Conservation (phyloP, 2,329 filamentous ascomycete species). For the Cyanodermella asteris region DNA sequence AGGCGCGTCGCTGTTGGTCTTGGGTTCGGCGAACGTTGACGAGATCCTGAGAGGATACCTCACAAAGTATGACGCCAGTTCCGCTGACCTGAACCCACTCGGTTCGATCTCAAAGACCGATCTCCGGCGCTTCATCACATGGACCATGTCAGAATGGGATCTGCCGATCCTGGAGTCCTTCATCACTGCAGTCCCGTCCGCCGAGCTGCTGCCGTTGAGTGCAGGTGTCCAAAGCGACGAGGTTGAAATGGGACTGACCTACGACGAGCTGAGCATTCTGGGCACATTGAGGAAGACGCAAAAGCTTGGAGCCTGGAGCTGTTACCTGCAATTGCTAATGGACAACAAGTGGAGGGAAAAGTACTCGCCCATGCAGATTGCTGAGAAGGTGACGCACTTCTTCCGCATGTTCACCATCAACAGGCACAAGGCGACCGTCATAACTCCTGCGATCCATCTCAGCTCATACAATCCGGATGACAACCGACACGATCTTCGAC, state of each 20-base stretch:
- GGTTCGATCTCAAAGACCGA: slow-evolving; percentile 44
- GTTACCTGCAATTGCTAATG: slow-evolving; percentile 28
- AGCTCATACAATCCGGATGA: slow-evolving; percentile 31
- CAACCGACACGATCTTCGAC: slow-evolving; percentile 35
- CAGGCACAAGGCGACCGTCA: slow-evolving; percentile 40
- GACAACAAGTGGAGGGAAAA: slow-evolving; percentile 8
- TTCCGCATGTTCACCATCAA: slow-evolving; percentile 39
- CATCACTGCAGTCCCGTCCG: slow-evolving; percentile 38
- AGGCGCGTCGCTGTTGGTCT: slow-evolving; percentile 38
- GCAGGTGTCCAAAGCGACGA: slow-evolving; percentile 32
- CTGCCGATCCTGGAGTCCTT: slow-evolving; percentile 46
- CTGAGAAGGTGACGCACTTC: slow-evolving; percentile 26
- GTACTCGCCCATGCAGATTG: slow-evolving; percentile 21
- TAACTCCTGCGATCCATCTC: slow-evolving; percentile 35
- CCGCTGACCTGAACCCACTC: slow-evolving; percentile 40
- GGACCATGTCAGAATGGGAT: slow-evolving; percentile 34
- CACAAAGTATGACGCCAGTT: slow-evolving; percentile 47
- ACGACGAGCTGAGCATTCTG: slow-evolving; percentile 31
- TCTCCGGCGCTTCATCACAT: slow-evolving; percentile 49
- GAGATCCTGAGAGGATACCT: slow-evolving; percentile 33
- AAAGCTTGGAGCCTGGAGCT: slow-evolving; percentile 32
- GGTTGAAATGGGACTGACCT: slow-evolving; percentile 31
- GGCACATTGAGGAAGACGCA: slow-evolving; percentile 32
- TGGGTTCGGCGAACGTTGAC: slow-evolving; percentile 47
- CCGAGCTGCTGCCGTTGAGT: slow-evolving; percentile 29